A percentile compares a stretch with the other conserved stretches of the same genome.
These are phyloP conservation scores for Nepenthes mirabilis DNA, from an alignment of 148 eudicot genomes.

Conservation along the genomic window DNA sequence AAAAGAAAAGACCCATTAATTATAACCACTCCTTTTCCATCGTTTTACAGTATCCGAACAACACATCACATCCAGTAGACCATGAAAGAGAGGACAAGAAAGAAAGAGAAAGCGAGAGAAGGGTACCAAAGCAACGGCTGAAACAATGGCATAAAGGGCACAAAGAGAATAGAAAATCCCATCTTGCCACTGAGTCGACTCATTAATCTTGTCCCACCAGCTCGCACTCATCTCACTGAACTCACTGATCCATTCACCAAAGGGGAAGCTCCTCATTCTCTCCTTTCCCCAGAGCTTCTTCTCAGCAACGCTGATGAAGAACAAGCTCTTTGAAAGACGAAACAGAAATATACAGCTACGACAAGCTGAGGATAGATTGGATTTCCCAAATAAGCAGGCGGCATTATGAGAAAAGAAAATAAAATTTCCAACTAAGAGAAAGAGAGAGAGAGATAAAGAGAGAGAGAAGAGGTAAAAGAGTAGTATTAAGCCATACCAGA, in stretches of 20 bases:
- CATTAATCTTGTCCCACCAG: slow-evolving; percentile 48
- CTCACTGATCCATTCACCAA: slow-evolving; percentile 5
- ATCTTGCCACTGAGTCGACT: slow-evolving; percentile 42
- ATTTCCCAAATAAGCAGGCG: too few relatives aligned
- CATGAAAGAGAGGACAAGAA: background rate
- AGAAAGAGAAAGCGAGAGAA: slow-evolving; percentile 1
- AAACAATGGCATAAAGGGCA: slow-evolving; percentile 48
- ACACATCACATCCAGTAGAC: background rate
- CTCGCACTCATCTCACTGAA: slow-evolving; percentile 5
- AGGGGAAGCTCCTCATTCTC: slow-evolving; percentile 16
- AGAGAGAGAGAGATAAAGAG: too few relatives aligned
- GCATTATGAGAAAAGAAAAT: too few relatives aligned
- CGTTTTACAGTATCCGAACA: background rate
- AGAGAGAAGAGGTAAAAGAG: too few relatives aligned
- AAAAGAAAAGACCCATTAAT: too few relatives aligned
- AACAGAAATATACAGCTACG: too few relatives aligned
- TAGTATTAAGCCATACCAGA: too few relatives aligned
- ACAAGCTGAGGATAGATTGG: too few relatives aligned
- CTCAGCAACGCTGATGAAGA: too few relatives aligned
- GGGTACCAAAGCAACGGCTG: slow-evolving; percentile 43
- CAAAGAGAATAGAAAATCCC: slow-evolving; percentile 43
- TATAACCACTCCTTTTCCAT: too few relatives aligned
- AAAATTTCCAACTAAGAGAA: too few relatives aligned
- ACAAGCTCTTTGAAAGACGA: too few relatives aligned
- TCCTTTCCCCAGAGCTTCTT: background rate